Percentiles rank a stretch among this genome's conserved stretches.
These are phyloP conservation scores for Pichia californica DNA, from an alignment of 805 yeast species.

Conservation along the genomic window DNA sequence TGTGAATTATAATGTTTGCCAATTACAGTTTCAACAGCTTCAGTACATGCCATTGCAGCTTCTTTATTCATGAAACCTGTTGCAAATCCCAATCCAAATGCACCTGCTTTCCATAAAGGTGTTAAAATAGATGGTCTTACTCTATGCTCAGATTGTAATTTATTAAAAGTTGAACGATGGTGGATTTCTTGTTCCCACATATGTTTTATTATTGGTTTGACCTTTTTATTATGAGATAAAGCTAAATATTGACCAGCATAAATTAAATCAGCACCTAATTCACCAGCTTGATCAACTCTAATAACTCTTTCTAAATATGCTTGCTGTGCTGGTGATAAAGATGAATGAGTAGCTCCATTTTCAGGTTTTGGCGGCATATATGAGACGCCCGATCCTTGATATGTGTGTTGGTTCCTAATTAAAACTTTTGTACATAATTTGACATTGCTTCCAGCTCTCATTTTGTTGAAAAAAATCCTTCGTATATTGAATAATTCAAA, in stretches of 20 bases:
- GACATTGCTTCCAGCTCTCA: background rate
- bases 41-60: constrained; percentile 99
- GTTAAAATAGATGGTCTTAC: constrained; percentile 90
- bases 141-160: constrained; percentile 64
- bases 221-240: constrained; percentile 60
- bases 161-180: constrained; percentile 82
- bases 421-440: background rate
- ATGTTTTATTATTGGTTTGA: constrained; percentile 76
- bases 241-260: constrained; percentile 87
- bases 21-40: constrained; percentile 96
- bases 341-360: constrained; percentile 21
- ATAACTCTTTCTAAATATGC: constrained; percentile 70
- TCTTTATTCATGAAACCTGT: constrained; percentile 87
- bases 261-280: constrained; percentile 89
- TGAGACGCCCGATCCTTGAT: constrained; percentile 3
- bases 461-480: background rate
- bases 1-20: constrained; percentile 95
- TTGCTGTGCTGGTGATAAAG: constrained; percentile 44
- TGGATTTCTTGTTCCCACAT: constrained; percentile 99
- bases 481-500: too few species aligned
- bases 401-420: constrained; percentile 17
- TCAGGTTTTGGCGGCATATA: constrained; percentile 9
- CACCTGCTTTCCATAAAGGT: constrained; percentile 91
- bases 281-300: constrained; percentile 97
- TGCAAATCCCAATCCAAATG: constrained; percentile 75